Evolutionary conservation across 306 rosid genomes (phyloP).

Genomic region (Castanopsis chinensis): DNA sequence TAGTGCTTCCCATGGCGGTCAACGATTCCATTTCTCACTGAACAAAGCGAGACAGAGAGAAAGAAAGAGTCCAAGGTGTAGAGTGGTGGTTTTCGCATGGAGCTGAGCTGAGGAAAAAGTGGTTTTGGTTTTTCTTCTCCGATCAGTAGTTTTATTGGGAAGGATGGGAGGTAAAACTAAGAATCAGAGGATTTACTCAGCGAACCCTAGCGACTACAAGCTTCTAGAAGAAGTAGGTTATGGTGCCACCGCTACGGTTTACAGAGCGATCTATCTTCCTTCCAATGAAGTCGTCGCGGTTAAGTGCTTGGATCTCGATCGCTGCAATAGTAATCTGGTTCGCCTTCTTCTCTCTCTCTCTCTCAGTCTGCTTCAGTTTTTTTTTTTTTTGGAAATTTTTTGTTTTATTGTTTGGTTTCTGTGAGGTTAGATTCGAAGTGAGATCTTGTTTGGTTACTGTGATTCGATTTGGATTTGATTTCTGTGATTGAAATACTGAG

Average conservation of each 20-base stretch:
- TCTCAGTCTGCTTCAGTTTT: not conserved
- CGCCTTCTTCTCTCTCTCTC: conserved; percentile 12
- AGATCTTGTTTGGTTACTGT: not conserved
- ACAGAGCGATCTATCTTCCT: conserved; percentile 80
- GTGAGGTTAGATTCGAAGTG: not conserved
- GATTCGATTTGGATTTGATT: conserved; percentile 11
- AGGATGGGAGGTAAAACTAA: conserved; percentile 42
- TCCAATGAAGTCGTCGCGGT: conserved; percentile 80
- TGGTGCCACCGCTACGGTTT: conserved; percentile 96
- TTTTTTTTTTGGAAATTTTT: no score
- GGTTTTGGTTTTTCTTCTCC: not conserved
- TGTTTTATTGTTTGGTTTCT: not conserved
- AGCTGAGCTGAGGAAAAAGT: no score
- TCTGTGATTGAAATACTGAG: not conserved
- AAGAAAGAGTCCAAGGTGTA: not conserved
- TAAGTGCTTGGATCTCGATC: conserved; percentile 98
- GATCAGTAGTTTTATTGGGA: conserved; percentile 26
- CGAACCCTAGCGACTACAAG: conserved; percentile 63
- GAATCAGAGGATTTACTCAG: conserved; percentile 48
- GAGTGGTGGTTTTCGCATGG: not conserved
- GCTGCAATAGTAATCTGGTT: conserved; percentile 81
- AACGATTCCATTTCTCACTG: conserved; percentile 36
- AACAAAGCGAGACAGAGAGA: no score
- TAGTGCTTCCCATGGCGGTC: conserved; percentile 48
- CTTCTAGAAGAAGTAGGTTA: conserved; percentile 96